These are phyloP conservation scores for Argentina anserina DNA, from an alignment of 306 rosid species.

Conservation along the genomic window DNA sequence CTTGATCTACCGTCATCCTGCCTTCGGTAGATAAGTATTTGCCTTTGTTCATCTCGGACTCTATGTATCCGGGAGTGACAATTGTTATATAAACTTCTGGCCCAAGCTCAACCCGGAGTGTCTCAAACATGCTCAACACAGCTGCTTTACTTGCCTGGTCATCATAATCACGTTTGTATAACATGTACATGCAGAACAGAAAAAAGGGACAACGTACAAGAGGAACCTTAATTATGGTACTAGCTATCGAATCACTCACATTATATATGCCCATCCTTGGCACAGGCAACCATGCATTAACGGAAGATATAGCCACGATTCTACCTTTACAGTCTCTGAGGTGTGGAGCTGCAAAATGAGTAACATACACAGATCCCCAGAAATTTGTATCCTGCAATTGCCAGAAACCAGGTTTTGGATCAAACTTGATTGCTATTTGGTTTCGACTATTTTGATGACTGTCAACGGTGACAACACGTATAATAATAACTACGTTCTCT, in stretches of 20 bases:
- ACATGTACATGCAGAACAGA: background rate
- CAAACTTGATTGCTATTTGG: background rate
- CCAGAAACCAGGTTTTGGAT: background rate
- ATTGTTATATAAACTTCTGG: conserved; percentile 49
- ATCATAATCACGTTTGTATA: background rate
- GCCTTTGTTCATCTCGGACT: conserved; percentile 45
- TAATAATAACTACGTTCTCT: background rate
- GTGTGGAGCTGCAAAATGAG: conserved; percentile 50
- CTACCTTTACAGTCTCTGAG: conserved; percentile 51
- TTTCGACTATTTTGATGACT: background rate
- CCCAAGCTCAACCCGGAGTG: conserved; percentile 55
- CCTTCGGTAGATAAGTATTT: conserved; percentile 37
- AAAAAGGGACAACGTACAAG: background rate
- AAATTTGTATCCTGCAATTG: conserved; percentile 59
- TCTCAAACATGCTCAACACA: conserved; percentile 42
- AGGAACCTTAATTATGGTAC: too few species aligned
- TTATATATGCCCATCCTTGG: conserved; percentile 54
- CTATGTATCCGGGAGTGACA: conserved; percentile 55
- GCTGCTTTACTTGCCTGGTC: conserved; percentile 75
- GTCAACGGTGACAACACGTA: background rate
- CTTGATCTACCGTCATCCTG: conserved; percentile 37
- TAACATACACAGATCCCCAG: conserved; percentile 69
- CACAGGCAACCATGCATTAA: conserved; percentile 55
- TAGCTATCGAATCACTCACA: conserved; percentile 33
- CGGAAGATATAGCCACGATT: conserved; percentile 56